Conservation (phyloP, 164 flowering plant species). For the Euptelea pleiosperma region DNA sequence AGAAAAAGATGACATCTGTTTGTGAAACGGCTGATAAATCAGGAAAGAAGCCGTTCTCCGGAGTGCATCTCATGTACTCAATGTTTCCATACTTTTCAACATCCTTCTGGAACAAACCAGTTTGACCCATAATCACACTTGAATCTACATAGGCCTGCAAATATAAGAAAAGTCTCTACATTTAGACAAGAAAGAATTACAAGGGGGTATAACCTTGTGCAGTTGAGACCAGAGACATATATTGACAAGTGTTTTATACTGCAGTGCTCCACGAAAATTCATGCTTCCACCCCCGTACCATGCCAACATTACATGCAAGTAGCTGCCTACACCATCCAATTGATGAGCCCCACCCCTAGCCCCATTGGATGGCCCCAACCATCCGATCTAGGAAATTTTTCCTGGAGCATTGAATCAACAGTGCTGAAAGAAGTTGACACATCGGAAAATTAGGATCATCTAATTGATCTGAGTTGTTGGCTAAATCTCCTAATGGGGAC, state of each 20-base stretch:
- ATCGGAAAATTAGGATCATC: too few relatives aligned
- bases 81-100: constrained; percentile 74
- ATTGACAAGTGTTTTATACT: background rate
- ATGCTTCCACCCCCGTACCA: background rate
- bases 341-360: too few relatives aligned
- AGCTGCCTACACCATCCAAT: background rate
- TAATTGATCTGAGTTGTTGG: too few relatives aligned
- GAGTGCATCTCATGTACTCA: constrained; percentile 88
- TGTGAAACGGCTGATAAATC: constrained; percentile 58
- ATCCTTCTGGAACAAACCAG: constrained; percentile 73
- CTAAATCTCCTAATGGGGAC: too few relatives aligned
- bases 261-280: background rate
- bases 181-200: background rate
- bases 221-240: background rate
- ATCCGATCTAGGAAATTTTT: too few relatives aligned
- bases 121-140: constrained; percentile 92
- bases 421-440: too few relatives aligned
- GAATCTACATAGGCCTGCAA: constrained; percentile 94
- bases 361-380: too few relatives aligned
- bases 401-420: too few relatives aligned
- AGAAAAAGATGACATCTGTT: constrained; percentile 88
- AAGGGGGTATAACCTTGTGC: background rate
- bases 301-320: background rate
- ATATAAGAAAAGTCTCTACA: background rate
- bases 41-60: constrained; percentile 91